A percentile compares a stretch with the other conserved stretches of the same genome.
phyloP scores from a whole-genome alignment of 768 basidiomycete genomes.

The Macrolepiota dolichaula region DNA sequence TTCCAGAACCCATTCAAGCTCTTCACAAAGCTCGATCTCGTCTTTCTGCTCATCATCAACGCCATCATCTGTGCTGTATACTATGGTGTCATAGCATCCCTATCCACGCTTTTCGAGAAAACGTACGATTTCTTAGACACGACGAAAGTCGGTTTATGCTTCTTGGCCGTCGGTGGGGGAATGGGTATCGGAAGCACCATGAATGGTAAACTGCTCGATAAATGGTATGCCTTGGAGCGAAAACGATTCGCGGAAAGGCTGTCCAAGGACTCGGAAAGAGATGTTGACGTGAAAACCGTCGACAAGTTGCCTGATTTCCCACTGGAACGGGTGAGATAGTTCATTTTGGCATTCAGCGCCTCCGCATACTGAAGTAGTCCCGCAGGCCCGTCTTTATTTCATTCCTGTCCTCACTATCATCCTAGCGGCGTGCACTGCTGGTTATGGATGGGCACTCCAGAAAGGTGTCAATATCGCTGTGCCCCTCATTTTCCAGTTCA shows the following conservation, averaged over 20 bases:
- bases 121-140: conserved; percentile 60
- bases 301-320: conserved; percentile 39
- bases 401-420: conserved; percentile 21
- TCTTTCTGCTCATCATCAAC: conserved; percentile 49
- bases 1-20: conserved; percentile 55
- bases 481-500: conserved; percentile 48
- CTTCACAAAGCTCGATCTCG: conserved; percentile 52
- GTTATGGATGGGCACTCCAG: conserved; percentile 63
- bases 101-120: conserved; percentile 56
- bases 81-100: conserved; percentile 57
- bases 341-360: not conserved
- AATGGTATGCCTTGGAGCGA: conserved; percentile 50
- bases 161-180: conserved; percentile 72
- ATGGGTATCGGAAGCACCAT: conserved; percentile 56
- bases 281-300: conserved; percentile 17
- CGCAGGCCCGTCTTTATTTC: conserved; percentile 19
- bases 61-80: conserved; percentile 52
- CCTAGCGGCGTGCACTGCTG: conserved; percentile 39
- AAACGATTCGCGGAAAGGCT: conserved; percentile 22
- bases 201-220: conserved; percentile 63
- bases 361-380: not conserved
- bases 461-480: conserved; percentile 43
- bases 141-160: conserved; percentile 73
- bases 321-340: conserved; percentile 43
- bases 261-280: not conserved